Evolutionary conservation across 352 stramenopile species (phyloP).

Genomic region (Phytophthora podocarpi): DNA sequence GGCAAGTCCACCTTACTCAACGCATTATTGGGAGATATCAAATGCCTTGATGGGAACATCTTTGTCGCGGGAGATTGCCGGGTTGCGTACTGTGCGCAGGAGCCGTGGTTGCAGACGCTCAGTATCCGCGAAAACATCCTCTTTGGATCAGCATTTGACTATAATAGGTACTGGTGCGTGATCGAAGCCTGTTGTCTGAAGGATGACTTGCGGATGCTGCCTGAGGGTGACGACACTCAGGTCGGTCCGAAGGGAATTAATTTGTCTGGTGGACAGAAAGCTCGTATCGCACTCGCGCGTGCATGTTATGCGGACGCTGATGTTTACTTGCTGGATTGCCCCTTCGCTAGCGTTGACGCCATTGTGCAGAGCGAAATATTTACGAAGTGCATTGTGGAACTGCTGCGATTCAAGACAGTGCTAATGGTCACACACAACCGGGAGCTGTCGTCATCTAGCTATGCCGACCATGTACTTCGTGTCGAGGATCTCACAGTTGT

Average conservation of each 20-base stretch:
- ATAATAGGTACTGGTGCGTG: conserved; percentile 65
- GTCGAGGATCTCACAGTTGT: conserved; percentile 41
- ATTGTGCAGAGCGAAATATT: conserved; percentile 68
- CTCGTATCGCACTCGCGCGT: conserved; percentile 59
- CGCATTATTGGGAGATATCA: conserved; percentile 54
- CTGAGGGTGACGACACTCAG: conserved; percentile 60
- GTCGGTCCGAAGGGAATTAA: conserved; percentile 60
- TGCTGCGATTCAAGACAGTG: conserved; percentile 60
- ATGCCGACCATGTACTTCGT: conserved; percentile 44
- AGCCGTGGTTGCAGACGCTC: conserved; percentile 96
- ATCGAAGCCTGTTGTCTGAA: conserved; percentile 62
- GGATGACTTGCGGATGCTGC: conserved; percentile 47
- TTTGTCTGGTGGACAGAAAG: conserved; percentile 59
- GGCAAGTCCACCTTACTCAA: conserved; percentile 70
- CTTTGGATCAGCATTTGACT: conserved; percentile 88
- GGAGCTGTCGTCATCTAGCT: conserved; percentile 51
- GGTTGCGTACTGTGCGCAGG: conserved; percentile 90
- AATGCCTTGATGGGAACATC: conserved; percentile 44
- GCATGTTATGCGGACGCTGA: conserved; percentile 62
- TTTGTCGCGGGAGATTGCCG: conserved; percentile 40
- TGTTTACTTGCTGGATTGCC: conserved; percentile 56
- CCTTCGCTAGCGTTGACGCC: conserved; percentile 60
- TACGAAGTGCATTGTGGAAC: conserved; percentile 54
- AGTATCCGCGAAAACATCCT: conserved; percentile 97
- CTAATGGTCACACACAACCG: conserved; percentile 60